Percentiles rank a stretch among this genome's conserved stretches.
phyloP scores from a whole-genome alignment of 176 grass and related monocot species.

The Aegilops umbellulata region DNA sequence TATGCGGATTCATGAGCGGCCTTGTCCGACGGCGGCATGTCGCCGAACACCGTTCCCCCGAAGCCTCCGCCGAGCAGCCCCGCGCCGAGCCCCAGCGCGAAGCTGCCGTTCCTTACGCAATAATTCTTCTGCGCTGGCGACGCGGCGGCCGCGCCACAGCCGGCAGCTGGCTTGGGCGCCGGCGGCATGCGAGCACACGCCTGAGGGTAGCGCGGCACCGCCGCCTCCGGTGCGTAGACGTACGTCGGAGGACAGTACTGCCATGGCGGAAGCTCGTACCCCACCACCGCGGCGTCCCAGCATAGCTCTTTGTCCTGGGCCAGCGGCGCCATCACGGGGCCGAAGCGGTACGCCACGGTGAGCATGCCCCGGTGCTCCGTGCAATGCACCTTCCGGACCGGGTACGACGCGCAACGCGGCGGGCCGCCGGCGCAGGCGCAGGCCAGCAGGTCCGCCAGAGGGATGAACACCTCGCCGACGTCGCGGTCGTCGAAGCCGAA shows the following conservation, averaged over 20 bases:
- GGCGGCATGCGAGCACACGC: neutral
- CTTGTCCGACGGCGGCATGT: conserved; percentile 26
- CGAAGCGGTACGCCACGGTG: conserved; percentile 41
- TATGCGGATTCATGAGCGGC: conserved; percentile 19
- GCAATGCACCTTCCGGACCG: conserved; percentile 29
- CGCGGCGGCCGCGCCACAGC: neutral
- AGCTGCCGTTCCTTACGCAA: neutral
- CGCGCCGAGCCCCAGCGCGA: conserved; percentile 24
- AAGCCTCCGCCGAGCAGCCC: conserved; percentile 23
- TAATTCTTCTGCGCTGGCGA: neutral
- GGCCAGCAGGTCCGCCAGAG: conserved; percentile 23
- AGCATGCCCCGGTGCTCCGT: conserved; percentile 31
- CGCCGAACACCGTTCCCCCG: conserved; percentile 33
- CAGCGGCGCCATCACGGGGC: neutral
- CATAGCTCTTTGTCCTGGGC: neutral
- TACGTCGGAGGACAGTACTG: neutral
- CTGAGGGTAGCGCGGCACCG: neutral
- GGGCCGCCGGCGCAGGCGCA: neutral
- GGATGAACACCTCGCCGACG: conserved; percentile 39
- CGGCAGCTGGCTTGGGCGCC: neutral
- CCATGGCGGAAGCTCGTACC: neutral
- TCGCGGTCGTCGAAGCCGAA: conserved; percentile 30
- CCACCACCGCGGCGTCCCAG: neutral
- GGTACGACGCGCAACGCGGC: conserved; percentile 24
- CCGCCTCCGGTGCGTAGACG: neutral